Conservation (phyloP, 495 filamentous ascomycete species). For the Aspergillus indologenus region DNA sequence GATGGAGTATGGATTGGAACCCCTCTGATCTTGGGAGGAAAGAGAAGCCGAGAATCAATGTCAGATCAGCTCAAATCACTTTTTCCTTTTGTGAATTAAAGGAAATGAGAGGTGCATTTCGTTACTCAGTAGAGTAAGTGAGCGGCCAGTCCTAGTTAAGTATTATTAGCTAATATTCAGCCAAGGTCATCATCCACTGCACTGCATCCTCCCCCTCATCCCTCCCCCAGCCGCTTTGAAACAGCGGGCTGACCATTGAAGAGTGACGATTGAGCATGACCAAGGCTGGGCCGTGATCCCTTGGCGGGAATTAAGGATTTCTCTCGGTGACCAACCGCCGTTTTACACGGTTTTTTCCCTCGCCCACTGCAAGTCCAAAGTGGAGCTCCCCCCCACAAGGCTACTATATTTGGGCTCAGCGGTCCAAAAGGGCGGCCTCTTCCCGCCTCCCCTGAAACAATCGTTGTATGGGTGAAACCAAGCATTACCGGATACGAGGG, state of each 20-base stretch:
- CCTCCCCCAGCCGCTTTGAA: slow-evolving; percentile 10
- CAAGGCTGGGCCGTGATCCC: not conserved
- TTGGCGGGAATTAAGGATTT: slow-evolving; percentile 22
- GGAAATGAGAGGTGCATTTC: too few species aligned
- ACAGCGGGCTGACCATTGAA: slow-evolving; percentile 3
- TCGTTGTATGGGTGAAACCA: slow-evolving; percentile 9
- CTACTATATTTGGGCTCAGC: slow-evolving; percentile 21
- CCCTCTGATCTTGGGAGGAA: too few species aligned
- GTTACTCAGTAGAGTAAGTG: not conserved
- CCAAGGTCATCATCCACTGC: too few species aligned
- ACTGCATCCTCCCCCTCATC: too few species aligned
- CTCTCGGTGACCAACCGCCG: slow-evolving; percentile 20
- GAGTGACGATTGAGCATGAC: slow-evolving; percentile 9
- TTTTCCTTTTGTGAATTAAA: too few species aligned
- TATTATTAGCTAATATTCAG: not conserved
- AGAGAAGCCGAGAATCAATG: too few species aligned
- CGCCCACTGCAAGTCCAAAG: too few species aligned
- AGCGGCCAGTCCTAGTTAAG: not conserved
- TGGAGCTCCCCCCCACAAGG: slow-evolving; percentile 11
- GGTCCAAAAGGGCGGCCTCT: slow-evolving; percentile 5
- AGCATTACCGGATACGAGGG: not conserved
- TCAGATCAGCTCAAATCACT: too few species aligned
- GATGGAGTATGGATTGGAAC: too few species aligned
- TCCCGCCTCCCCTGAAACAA: slow-evolving; percentile 23
- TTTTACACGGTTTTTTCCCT: slow-evolving; percentile 24